Evolutionary conservation across 768 basidiomycete species (phyloP).

Genomic region (Suillus discolor): DNA sequence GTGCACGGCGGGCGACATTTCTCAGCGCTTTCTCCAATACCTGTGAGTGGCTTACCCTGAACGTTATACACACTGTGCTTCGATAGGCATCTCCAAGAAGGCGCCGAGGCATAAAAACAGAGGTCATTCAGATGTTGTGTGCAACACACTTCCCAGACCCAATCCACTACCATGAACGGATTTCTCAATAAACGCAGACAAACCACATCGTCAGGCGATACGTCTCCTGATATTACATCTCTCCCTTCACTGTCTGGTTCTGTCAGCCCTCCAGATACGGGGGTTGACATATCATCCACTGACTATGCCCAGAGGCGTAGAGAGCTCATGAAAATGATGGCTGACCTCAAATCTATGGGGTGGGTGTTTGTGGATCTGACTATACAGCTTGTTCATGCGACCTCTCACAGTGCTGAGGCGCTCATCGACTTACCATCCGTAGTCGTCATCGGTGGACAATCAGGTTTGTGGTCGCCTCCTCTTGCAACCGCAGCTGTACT

Average conservation of each 20-base stretch:
- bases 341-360: conserved; percentile 39
- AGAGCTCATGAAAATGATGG: conserved; percentile 43
- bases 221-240: conserved; percentile 5
- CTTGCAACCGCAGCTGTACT: not conserved
- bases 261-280: not conserved
- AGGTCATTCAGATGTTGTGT: not conserved
- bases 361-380: conserved; percentile 12
- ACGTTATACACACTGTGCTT: not conserved
- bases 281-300: conserved; percentile 26
- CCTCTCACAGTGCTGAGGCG: conserved; percentile 37
- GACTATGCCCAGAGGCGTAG: conserved; percentile 44
- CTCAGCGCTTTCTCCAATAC: too few relatives aligned
- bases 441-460: conserved; percentile 55
- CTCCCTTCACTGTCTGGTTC: not conserved
- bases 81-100: too few relatives aligned
- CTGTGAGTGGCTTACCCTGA: not conserved
- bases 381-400: conserved; percentile 1
- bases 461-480: conserved; percentile 34
- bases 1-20: not conserved
- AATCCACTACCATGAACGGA: not conserved
- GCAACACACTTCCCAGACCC: not conserved
- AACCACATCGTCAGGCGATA: not conserved
- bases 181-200: not conserved
- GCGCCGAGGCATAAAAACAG: not conserved
- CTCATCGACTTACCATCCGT: conserved; percentile 53